phyloP scores from a whole-genome alignment of 2,329 filamentous ascomycete genomes.

The Tolypocladium nubicola region DNA sequence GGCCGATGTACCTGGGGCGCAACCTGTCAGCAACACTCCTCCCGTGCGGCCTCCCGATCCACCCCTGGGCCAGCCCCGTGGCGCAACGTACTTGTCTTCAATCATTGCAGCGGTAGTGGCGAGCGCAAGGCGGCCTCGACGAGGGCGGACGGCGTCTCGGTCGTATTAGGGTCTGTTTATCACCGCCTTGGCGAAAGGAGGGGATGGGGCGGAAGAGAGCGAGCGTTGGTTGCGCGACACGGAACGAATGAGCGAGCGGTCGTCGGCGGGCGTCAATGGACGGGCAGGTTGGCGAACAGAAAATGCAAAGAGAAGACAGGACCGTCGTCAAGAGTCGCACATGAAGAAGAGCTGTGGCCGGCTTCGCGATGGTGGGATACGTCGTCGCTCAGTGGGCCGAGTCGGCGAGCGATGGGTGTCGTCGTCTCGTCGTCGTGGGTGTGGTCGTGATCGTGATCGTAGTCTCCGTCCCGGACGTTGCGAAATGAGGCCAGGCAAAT shows the following conservation, averaged over 20 bases:
- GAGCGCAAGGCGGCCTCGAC: constrained; percentile 8
- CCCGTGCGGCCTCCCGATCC: neutral
- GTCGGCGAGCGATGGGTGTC: neutral
- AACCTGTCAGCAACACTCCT: constrained; percentile 7
- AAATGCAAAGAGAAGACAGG: neutral
- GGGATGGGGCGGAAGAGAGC: neutral
- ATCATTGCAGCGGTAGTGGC: constrained; percentile 16
- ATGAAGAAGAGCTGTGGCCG: neutral
- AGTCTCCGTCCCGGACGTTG: neutral
- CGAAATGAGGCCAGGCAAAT: neutral
- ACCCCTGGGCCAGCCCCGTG: neutral
- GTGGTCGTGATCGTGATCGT: neutral
- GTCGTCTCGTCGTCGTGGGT: neutral
- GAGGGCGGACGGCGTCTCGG: constrained; percentile 7
- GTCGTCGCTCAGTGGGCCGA: neutral
- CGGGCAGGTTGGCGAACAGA: neutral
- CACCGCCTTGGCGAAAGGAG: neutral
- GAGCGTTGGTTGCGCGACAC: neutral
- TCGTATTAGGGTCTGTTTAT: neutral
- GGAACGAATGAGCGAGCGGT: neutral
- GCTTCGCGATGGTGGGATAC: neutral
- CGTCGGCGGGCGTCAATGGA: neutral
- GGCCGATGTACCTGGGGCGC: constrained; percentile 56
- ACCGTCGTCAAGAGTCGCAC: neutral
- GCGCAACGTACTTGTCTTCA: constrained; percentile 26